Evolutionary conservation across 257 asterid genomes (phyloP).

Genomic region (Solanum virginianum): DNA sequence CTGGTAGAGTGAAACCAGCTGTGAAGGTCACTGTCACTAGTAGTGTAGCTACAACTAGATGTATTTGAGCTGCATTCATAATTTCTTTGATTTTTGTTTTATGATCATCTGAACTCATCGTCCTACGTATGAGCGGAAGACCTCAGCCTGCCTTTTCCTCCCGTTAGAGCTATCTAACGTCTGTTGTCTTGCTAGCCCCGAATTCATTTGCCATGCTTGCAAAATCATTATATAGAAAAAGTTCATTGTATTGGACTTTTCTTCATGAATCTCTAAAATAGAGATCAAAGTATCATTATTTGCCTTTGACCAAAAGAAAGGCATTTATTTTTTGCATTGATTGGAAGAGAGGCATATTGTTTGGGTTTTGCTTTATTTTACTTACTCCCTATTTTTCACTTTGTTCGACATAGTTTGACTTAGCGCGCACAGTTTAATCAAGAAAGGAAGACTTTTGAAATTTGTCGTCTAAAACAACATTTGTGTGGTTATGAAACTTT

Average conservation of each 20-base stretch:
- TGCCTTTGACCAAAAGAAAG: background rate
- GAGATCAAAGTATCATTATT: background rate
- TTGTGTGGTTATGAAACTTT: too few species aligned
- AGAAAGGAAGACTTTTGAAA: too few species aligned
- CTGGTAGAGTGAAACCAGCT: slow-evolving; percentile 7
- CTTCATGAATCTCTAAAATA: background rate
- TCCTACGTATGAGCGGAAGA: background rate
- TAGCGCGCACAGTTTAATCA: background rate
- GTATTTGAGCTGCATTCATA: background rate
- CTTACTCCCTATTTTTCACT: background rate
- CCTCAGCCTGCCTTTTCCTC: background rate
- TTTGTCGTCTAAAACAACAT: background rate
- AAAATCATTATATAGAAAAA: background rate
- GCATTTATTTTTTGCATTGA: background rate
- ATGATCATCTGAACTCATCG: background rate
- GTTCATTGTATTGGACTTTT: background rate
- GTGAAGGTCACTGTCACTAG: background rate
- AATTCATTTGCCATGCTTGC: background rate
- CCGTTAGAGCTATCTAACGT: background rate
- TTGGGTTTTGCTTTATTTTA: background rate
- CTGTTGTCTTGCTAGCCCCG: background rate
- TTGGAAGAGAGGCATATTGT: background rate
- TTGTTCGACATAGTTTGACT: background rate
- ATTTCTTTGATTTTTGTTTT: background rate
- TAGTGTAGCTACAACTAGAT: background rate